phyloP scores from a whole-genome alignment of 2,329 filamentous ascomycete genomes.

The Mariannaea sp. region DNA sequence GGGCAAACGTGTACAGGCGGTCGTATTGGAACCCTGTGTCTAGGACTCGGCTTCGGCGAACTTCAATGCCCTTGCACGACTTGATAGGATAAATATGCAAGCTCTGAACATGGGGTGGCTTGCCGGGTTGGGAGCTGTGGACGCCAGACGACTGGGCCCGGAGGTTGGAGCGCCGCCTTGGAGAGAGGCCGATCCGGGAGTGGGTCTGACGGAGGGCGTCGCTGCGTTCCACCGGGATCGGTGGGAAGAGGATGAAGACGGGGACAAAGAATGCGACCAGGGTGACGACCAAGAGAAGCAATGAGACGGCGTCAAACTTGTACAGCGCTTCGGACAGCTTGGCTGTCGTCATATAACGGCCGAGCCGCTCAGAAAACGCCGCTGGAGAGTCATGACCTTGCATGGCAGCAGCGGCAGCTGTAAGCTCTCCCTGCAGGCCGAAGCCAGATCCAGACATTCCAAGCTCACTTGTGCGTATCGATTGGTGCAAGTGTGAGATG shows the following conservation, averaged over 20 bases:
- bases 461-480: neutral
- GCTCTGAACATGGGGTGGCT: conserved; percentile 55
- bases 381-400: conserved; percentile 15
- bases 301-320: conserved; percentile 39
- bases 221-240: conserved; percentile 55
- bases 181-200: conserved; percentile 50
- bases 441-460: conserved; percentile 26
- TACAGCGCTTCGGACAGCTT: conserved; percentile 29
- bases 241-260: conserved; percentile 59
- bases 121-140: conserved; percentile 29
- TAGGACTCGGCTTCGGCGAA: conserved; percentile 67
- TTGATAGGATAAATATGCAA: conserved; percentile 84
- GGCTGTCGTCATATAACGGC: conserved; percentile 29
- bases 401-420: conserved; percentile 18
- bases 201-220: conserved; percentile 62
- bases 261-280: conserved; percentile 58
- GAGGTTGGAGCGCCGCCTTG: conserved; percentile 47
- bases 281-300: conserved; percentile 50
- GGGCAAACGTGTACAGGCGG: conserved; percentile 81
- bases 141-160: conserved; percentile 32
- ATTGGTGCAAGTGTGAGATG: neutral
- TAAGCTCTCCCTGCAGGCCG: conserved; percentile 26
- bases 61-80: conserved; percentile 77
- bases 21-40: conserved; percentile 77
- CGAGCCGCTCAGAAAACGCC: conserved; percentile 25